Conservation (phyloP, 768 basidiomycete species). For the Melanogaster broomeanus region DNA sequence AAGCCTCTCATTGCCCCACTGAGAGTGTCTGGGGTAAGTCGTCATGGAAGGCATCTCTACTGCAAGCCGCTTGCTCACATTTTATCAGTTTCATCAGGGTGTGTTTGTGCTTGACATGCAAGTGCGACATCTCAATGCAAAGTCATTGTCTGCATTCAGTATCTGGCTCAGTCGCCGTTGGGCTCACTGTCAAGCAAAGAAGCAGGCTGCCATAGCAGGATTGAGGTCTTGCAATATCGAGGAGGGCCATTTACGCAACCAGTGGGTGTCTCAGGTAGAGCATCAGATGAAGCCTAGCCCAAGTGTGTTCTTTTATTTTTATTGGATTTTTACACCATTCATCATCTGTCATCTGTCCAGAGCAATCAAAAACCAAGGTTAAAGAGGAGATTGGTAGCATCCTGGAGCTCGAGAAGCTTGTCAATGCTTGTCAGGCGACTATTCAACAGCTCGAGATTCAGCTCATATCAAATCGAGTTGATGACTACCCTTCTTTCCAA, state of each 20-base stretch:
- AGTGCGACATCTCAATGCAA: too few species aligned
- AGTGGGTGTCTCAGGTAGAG: conserved; percentile 1
- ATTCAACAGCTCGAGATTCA: background rate
- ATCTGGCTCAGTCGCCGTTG: conserved; percentile 9
- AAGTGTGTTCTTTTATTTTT: background rate
- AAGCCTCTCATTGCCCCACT: conserved; percentile 18
- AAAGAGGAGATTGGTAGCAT: background rate
- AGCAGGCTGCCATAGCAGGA: background rate
- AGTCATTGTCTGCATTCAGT: conserved; percentile 8
- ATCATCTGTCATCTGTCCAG: too few species aligned
- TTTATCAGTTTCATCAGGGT: conserved; percentile 10
- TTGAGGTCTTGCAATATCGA: background rate
- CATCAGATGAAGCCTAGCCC: background rate
- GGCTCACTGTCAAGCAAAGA: conserved; percentile 2
- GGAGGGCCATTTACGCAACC: background rate
- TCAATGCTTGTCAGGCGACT: background rate
- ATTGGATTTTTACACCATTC: background rate
- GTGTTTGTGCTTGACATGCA: too few species aligned
- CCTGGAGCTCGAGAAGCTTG: background rate
- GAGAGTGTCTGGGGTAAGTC: conserved; percentile 19
- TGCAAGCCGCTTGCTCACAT: conserved; percentile 24
- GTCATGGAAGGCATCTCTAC: background rate
- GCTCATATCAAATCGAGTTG: background rate
- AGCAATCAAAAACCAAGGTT: background rate
- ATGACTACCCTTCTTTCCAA: background rate